Base-by-base conservation (phyloP, 139 green algal genomes). In the Tetraselmis chui region DNA sequence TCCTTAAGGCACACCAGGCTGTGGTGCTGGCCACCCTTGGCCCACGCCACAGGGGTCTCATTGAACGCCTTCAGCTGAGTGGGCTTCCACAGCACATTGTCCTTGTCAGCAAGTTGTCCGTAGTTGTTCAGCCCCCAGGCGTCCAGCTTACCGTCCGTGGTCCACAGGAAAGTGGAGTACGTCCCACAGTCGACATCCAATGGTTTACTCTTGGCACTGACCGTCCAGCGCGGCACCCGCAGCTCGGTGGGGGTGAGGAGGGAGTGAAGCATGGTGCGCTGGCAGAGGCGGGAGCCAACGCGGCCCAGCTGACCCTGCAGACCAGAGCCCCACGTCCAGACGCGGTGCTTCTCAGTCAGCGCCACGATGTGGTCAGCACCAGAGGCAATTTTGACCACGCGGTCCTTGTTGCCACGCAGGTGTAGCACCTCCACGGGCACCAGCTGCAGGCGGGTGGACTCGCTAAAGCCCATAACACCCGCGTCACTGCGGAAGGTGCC, bases 41-140 rank as follows among this genome's bases (percentile, higher is more conserved):
- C 25, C 26, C 74, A 77, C 74, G 26, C 25, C 28, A 77, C 26
- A 25, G 74, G 74, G 25, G 74, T 25, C 45, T 18, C 45, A 5
- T 67, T 67, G 45, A 67, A 18, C 45, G 45, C 5, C 45, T 2
- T 22, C 18, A 77, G 26, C 74, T 77, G 23, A 2, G 74, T 77
- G 74, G 28, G n/a, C 26, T 18, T 23, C 26, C 25, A 77, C 26
- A 31, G n/a, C 74, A 29, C 74, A 25, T 77, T 29, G 28, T 32
- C 28, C 76, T 79, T 22, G 2, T 94, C 59, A 2, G 76, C 94
- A 29, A 98, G 89, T 90, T 98, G 95, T 18, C 92, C 92, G 77
- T 92, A 94, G 87, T 98, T 97, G 89, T 98, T 98, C 1, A 98
- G 88, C 24, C 95, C 95, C 85, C 91, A 97, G 0, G 86, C 90